Evolutionary conservation across 768 basidiomycete species (phyloP).

Genomic region (Daedaleopsis nitida): DNA sequence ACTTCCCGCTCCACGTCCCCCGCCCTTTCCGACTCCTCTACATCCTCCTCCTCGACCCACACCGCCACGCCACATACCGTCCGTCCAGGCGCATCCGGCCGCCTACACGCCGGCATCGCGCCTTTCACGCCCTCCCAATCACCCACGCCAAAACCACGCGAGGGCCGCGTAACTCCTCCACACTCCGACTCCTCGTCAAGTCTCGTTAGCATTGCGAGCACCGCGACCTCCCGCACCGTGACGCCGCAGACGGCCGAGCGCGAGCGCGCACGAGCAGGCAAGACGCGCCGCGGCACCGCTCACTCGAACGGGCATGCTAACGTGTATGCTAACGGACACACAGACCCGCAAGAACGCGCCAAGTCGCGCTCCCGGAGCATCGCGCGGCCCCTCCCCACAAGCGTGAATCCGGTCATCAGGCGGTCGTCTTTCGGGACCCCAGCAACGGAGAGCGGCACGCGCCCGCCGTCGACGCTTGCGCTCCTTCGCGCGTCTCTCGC

Average conservation of each 20-base stretch:
- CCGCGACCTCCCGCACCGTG: slow-evolving; percentile 28
- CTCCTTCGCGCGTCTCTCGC: slow-evolving; percentile 23
- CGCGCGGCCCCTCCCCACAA: neutral
- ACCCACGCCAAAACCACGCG: slow-evolving; percentile 22
- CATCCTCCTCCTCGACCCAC: slow-evolving; percentile 72
- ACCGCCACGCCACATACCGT: slow-evolving; percentile 56
- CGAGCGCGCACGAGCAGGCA: slow-evolving; percentile 28
- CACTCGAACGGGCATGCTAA: neutral
- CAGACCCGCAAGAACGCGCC: neutral
- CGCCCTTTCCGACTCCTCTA: slow-evolving; percentile 50
- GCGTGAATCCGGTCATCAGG: slow-evolving; percentile 10
- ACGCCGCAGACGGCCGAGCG: slow-evolving; percentile 18
- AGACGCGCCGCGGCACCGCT: slow-evolving; percentile 15
- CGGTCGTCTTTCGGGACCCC: slow-evolving; percentile 19
- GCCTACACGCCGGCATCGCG: slow-evolving; percentile 28
- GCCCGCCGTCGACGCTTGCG: slow-evolving; percentile 26
- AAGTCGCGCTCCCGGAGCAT: slow-evolving; percentile 3
- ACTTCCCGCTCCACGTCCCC: slow-evolving; percentile 45
- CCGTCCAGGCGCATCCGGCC: slow-evolving; percentile 32
- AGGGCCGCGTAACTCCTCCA: neutral
- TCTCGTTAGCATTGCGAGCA: slow-evolving; percentile 26
- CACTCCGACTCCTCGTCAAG: slow-evolving; percentile 28
- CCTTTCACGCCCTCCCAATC: slow-evolving; percentile 28
- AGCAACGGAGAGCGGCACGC: slow-evolving; percentile 8
- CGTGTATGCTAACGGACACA: neutral